Conservation (phyloP, 768 basidiomycete species). For the Naganishia antarctica region DNA sequence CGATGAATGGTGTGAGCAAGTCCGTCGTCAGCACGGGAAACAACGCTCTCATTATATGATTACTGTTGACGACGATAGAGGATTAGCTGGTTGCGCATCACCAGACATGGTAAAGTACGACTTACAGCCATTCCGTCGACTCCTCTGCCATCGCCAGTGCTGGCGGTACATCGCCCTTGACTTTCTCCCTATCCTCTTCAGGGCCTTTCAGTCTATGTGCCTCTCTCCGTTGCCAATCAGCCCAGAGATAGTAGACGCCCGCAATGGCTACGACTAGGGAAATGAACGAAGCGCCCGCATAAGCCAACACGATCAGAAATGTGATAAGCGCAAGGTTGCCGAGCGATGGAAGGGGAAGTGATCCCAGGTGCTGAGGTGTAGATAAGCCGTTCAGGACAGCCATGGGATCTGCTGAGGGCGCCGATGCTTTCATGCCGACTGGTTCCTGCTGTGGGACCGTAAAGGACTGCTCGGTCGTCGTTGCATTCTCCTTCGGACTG, state of each 20-base stretch:
- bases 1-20: slow-evolving; percentile 47
- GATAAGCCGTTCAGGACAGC: not conserved
- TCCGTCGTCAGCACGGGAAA: slow-evolving; percentile 48
- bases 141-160: slow-evolving; percentile 7
- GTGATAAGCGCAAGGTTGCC: slow-evolving; percentile 20
- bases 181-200: slow-evolving; percentile 21
- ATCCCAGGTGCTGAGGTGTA: not conserved
- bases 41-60: slow-evolving; percentile 44
- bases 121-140: slow-evolving; percentile 28
- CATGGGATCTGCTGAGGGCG: slow-evolving; percentile 5
- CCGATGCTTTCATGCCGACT: not conserved
- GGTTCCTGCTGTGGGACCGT: not conserved
- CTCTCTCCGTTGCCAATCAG: slow-evolving; percentile 23
- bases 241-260: slow-evolving; percentile 28
- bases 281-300: slow-evolving; percentile 26
- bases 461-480: not conserved
- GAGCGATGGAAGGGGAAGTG: slow-evolving; percentile 18
- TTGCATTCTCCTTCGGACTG: not conserved
- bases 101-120: not conserved
- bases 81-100: slow-evolving; percentile 16
- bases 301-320: slow-evolving; percentile 31
- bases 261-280: slow-evolving; percentile 7
- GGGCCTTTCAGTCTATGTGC: slow-evolving; percentile 2
- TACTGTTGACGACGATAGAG: slow-evolving; percentile 25
- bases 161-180: slow-evolving; percentile 13